phyloP scores from a whole-genome alignment of 1,139 yeast genomes.

The Candida frijolesensis region DNA sequence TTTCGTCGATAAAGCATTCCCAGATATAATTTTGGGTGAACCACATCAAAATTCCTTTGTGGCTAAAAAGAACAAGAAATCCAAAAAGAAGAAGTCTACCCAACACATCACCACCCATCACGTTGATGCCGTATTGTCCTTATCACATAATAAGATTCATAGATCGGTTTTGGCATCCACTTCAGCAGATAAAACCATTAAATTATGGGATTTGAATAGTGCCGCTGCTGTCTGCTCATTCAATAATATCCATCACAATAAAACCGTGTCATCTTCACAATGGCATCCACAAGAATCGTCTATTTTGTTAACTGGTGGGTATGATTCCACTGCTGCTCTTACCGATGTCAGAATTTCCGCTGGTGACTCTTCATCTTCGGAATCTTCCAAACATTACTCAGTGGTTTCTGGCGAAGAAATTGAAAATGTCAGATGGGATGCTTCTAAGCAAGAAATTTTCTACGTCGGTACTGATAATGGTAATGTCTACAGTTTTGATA shows the following conservation, averaged over 20 bases:
- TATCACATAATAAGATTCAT: constrained; percentile 79
- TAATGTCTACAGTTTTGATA: constrained; percentile 85
- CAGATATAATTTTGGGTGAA: constrained; percentile 89
- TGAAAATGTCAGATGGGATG: constrained; percentile 76
- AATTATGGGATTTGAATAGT: constrained; percentile 87
- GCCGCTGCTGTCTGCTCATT: constrained; percentile 77
- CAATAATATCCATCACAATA: constrained; percentile 57
- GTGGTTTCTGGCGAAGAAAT: constrained; percentile 75
- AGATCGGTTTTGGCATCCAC: constrained; percentile 90
- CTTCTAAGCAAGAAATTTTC: constrained; percentile 60
- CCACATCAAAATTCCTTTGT: constrained; percentile 53
- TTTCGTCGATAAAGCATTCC: constrained; percentile 90
- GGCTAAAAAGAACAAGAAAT: constrained; percentile 44
- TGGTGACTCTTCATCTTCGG: constrained; percentile 40
- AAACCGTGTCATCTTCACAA: constrained; percentile 82
- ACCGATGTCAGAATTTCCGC: constrained; percentile 72
- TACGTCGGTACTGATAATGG: constrained; percentile 94
- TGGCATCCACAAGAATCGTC: constrained; percentile 86
- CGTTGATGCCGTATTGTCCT: constrained; percentile 89
- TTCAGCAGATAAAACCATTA: constrained; percentile 92
- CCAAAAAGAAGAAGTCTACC: constrained; percentile 51
- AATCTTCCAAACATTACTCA: constrained; percentile 63
- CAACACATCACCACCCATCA: constrained; percentile 76
- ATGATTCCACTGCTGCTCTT: constrained; percentile 78
- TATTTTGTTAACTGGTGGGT: constrained; percentile 87